phyloP scores from a whole-genome alignment of 495 filamentous ascomycete genomes.

The Podospora anserina region DNA sequence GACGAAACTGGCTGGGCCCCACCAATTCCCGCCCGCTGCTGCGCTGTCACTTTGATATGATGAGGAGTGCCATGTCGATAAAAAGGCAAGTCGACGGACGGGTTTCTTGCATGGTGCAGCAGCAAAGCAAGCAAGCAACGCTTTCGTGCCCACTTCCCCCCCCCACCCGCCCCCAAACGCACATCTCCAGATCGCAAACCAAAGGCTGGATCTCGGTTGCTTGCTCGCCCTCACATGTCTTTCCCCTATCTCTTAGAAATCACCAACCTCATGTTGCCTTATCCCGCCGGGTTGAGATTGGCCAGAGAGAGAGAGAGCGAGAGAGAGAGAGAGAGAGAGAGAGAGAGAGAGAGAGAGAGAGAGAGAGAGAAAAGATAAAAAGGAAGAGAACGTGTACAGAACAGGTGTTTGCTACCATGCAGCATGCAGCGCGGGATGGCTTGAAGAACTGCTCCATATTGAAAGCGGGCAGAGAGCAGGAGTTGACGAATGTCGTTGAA shows the following conservation, averaged over 20 bases:
- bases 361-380: too few relatives aligned
- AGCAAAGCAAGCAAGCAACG: neutral
- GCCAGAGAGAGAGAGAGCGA: neutral
- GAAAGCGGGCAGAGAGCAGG: neutral
- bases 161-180: neutral
- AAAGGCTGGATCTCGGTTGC: neutral
- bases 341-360: too few relatives aligned
- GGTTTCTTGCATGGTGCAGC: neutral
- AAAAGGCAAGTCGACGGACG: neutral
- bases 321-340: neutral
- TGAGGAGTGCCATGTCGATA: neutral
- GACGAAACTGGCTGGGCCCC: neutral
- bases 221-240: neutral
- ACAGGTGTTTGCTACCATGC: neutral
- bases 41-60: conserved; percentile 3
- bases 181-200: neutral
- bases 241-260: neutral
- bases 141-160: neutral
- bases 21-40: conserved; percentile 8
- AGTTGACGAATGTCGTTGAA: neutral
- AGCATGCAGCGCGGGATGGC: neutral
- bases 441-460: neutral
- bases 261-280: neutral
- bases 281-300: neutral
- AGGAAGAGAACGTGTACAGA: too few relatives aligned